Conservation (phyloP, 306 rosid species). For the Senna siamea region DNA sequence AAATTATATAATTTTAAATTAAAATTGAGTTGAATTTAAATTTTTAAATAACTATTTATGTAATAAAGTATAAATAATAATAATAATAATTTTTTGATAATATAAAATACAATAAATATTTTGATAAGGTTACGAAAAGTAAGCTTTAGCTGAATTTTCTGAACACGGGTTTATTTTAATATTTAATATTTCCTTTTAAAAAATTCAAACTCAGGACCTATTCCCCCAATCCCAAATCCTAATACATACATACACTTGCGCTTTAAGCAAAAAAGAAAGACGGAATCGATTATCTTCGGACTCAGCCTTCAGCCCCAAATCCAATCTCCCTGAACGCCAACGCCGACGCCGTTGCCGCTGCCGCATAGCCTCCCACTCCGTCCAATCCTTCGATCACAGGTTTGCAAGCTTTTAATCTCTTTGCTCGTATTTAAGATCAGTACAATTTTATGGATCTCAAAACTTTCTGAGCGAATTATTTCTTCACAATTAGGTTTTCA, state of each 20-base stretch:
- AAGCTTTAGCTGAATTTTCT: too few species aligned
- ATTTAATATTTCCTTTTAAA: too few species aligned
- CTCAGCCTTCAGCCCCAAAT: neutral
- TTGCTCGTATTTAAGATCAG: neutral
- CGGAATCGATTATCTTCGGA: neutral
- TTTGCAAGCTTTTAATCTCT: neutral
- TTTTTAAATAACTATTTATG: too few species aligned
- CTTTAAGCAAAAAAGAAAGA: neutral
- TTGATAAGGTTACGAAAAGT: too few species aligned
- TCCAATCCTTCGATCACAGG: conserved; percentile 1
- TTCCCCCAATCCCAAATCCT: neutral
- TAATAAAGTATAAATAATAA: too few species aligned
- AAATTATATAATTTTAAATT: too few species aligned
- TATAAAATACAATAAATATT: too few species aligned
- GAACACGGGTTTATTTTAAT: too few species aligned
- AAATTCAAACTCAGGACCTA: too few species aligned
- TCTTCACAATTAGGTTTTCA: conserved; percentile 14
- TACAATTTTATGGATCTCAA: neutral
- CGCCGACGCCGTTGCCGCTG: neutral
- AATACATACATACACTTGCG: neutral
- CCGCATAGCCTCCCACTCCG: neutral
- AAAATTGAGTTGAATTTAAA: too few species aligned
- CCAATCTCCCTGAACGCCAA: neutral
- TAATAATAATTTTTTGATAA: too few species aligned
- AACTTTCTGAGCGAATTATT: neutral